Conservation (phyloP, 768 basidiomycete species). For the Termitomyces sp. region DNA sequence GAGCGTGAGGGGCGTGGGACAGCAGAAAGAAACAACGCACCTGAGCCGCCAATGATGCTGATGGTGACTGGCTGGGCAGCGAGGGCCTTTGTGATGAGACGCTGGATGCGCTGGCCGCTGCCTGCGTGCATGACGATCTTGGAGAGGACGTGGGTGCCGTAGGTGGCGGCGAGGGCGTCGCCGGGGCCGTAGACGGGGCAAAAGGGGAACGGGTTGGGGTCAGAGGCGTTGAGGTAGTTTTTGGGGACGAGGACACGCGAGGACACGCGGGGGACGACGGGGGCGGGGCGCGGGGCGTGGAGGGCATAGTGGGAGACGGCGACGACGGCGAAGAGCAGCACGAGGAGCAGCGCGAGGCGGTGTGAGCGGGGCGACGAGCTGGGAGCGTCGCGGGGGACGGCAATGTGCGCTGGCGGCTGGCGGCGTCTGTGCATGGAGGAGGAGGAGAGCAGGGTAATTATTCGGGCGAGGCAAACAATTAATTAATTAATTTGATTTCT, state of each 20-base stretch:
- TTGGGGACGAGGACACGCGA: slow-evolving; percentile 56
- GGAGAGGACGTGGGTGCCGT: slow-evolving; percentile 70
- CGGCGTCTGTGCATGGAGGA: slow-evolving; percentile 59
- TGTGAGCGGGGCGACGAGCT: slow-evolving; percentile 49
- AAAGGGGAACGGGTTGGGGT: slow-evolving; percentile 80
- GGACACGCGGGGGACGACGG: slow-evolving; percentile 26
- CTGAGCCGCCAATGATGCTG: slow-evolving; percentile 83
- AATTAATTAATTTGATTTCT: too few relatives aligned
- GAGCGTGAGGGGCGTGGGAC: slow-evolving; percentile 3
- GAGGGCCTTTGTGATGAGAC: slow-evolving; percentile 78
- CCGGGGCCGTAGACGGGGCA: slow-evolving; percentile 85
- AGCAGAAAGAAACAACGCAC: slow-evolving; percentile 37
- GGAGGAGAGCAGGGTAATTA: neutral
- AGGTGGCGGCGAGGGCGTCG: slow-evolving; percentile 74
- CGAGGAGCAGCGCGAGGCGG: slow-evolving; percentile 61
- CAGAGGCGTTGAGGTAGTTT: slow-evolving; percentile 74
- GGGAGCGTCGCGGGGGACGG: slow-evolving; percentile 41
- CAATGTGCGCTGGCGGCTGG: slow-evolving; percentile 49
- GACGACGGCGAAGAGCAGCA: slow-evolving; percentile 49
- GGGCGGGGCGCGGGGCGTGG: slow-evolving; percentile 26
- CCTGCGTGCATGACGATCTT: slow-evolving; percentile 75
- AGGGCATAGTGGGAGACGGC: slow-evolving; percentile 53
- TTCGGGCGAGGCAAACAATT: too few relatives aligned
- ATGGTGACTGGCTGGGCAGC: slow-evolving; percentile 86
- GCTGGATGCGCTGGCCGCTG: slow-evolving; percentile 76